A percentile compares a stretch with the other conserved stretches of the same genome.
Conservation (phyloP, 2,329 filamentous ascomycete genomes). For the Alternaria triticina region DNA sequence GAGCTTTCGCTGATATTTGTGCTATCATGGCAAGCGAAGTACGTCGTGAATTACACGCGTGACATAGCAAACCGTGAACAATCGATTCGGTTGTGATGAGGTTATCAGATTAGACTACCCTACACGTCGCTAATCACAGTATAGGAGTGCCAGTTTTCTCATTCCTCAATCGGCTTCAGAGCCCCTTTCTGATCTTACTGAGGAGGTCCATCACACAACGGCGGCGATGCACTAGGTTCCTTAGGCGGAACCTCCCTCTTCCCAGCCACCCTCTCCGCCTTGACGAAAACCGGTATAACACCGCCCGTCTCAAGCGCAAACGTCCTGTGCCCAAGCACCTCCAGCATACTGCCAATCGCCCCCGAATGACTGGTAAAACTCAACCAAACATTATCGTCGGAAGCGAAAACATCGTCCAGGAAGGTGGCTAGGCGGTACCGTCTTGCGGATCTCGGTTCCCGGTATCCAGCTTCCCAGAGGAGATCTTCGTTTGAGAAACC, state of each 20-base stretch:
- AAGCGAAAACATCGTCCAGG: conserved; percentile 61
- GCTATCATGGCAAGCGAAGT: background rate
- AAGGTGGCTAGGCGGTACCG: conserved; percentile 41
- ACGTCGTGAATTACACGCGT: background rate
- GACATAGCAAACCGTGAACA: background rate
- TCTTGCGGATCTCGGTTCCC: conserved; percentile 36
- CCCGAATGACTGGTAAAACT: conserved; percentile 66
- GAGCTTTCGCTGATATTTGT: background rate
- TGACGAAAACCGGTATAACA: conserved; percentile 71
- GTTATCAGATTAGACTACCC: background rate
- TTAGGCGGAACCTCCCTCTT: conserved; percentile 30
- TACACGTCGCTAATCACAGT: background rate
- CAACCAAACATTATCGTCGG: conserved; percentile 55
- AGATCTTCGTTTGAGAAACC: conserved; percentile 65
- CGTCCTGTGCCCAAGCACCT: conserved; percentile 63
- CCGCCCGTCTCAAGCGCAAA: conserved; percentile 70
- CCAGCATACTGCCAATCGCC: conserved; percentile 61
- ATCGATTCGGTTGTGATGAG: background rate
- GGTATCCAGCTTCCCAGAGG: conserved; percentile 55
- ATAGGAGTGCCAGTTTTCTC: background rate
- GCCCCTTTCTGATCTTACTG: background rate
- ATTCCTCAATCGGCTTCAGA: background rate
- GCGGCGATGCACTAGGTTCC: conserved; percentile 43
- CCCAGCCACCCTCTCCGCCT: conserved; percentile 57
- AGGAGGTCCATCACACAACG: conserved; percentile 35